phyloP scores from a whole-genome alignment of 768 basidiomycete genomes.

The Chalciporus piperatus region DNA sequence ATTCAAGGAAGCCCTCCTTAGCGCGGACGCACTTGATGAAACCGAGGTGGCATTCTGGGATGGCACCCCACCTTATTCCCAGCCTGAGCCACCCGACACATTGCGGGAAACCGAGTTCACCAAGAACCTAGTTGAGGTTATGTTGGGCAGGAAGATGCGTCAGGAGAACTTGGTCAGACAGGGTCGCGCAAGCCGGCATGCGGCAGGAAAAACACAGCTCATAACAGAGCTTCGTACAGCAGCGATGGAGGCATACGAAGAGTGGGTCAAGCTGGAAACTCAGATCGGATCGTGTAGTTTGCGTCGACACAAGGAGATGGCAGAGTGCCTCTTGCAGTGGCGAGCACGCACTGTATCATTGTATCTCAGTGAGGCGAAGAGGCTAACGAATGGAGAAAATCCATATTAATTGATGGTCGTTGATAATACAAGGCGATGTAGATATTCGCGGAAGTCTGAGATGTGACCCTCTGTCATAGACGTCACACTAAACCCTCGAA shows the following conservation, averaged over 20 bases:
- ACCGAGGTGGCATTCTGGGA: background rate
- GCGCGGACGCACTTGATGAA: background rate
- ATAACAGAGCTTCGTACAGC: background rate
- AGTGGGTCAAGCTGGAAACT: background rate
- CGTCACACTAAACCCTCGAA: conserved; percentile 13
- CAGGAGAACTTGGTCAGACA: background rate
- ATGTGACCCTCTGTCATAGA: conserved; percentile 7
- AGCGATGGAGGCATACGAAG: background rate
- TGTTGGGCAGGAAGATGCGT: background rate
- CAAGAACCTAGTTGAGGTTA: conserved; percentile 1
- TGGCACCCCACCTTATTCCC: background rate
- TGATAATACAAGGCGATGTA: background rate
- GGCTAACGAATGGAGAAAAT: background rate
- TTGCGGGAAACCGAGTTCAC: background rate
- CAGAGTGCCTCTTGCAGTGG: background rate
- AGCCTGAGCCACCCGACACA: conserved; percentile 1
- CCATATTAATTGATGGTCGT: background rate
- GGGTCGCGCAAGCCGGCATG: background rate
- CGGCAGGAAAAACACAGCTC: background rate
- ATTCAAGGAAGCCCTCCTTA: background rate
- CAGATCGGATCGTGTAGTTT: background rate
- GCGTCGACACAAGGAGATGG: background rate
- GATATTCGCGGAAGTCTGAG: background rate
- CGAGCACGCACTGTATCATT: background rate
- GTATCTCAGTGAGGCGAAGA: background rate